Evolutionary conservation across 2,329 filamentous ascomycete species (phyloP), one percentile per base, ranked within the genome.

Genomic region (Epichloe aotearoae): DNA sequence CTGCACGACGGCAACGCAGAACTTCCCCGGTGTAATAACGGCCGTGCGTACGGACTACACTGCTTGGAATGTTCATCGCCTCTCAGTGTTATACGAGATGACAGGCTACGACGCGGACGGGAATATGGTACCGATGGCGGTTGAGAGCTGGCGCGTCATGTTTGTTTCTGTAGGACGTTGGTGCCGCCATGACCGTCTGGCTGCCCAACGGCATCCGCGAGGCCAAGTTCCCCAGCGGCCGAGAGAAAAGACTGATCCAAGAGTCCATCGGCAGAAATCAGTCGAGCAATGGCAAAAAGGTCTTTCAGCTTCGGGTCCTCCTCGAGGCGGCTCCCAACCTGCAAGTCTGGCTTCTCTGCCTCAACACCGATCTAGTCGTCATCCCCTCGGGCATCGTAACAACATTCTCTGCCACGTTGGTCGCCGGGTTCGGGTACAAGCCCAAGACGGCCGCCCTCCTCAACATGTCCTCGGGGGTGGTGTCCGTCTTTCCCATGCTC

Each of bases 191-290:
- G 30, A 66, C 69, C 48, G 56, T 66, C 41, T 58, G 70, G 20
- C 67, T 79, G 10, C 75, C 75, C 0, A 67, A 73, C 50, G 41
- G 51, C 11, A 50, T 58, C 7, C 40, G 44, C 8, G 44, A 48
- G 17, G 60, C 59, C 41, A 50, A 34, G 34, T 62, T 59, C 50
- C 49, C 62, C 33, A 54, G 49, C 7, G 49, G 55, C 1, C 37
- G 50, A 37, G 61, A 62, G 17, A 61, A 56, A 49, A 12, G 26
- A 4, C 47, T 79, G 19, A 80, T 75, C 0, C 79, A 82, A 3
- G 76, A 74, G 53, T 84, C 81, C 59, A 71, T 88, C 37, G 73
- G 66, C 4, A 60, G 68, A 0, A 71, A 76, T 50, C 56, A 66
- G 41, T 66, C 65, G 1, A 68, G 69, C n/a, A 65, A 71, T 19